Conservation (phyloP, 78 protist species). For the Guillardia theta region DNA sequence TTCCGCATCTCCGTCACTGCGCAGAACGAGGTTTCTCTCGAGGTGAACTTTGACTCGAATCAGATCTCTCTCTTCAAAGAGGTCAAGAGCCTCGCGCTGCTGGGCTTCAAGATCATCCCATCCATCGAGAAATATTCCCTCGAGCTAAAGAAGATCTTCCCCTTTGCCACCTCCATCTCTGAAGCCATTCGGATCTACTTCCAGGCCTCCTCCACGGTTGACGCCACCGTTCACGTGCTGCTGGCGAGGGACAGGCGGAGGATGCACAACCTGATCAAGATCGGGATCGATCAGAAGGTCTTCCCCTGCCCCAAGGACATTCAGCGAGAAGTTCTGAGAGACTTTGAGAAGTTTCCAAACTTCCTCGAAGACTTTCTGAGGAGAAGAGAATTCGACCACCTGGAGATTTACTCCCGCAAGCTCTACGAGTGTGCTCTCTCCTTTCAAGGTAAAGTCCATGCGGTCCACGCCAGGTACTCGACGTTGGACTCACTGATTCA, state of each 20-base stretch:
- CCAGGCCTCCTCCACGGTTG: constrained; percentile 42
- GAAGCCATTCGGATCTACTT: constrained; percentile 73
- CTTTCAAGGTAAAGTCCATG: neutral
- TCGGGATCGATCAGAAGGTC: constrained; percentile 58
- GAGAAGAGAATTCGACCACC: neutral
- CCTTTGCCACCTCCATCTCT: constrained; percentile 71
- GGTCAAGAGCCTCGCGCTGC: constrained; percentile 65
- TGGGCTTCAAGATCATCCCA: constrained; percentile 62
- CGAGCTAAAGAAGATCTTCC: constrained; percentile 71
- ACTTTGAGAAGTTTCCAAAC: neutral
- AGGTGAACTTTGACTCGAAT: constrained; percentile 75
- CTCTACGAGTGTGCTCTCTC: constrained; percentile 13
- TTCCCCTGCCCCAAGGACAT: neutral
- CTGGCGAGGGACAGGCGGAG: constrained; percentile 68
- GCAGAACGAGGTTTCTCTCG: constrained; percentile 51
- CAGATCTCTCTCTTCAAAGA: constrained; percentile 76
- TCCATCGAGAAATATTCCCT: constrained; percentile 46
- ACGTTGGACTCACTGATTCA: neutral
- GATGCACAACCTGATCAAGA: constrained; percentile 62
- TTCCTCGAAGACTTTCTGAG: neutral
- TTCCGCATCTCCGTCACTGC: neutral
- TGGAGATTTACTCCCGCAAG: neutral
- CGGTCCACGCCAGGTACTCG: neutral
- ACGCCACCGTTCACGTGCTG: constrained; percentile 56
- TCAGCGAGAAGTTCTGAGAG: constrained; percentile 45